Base-by-base conservation (phyloP, 768 basidiomycete genomes). In the Leccinum sublutescens region DNA sequence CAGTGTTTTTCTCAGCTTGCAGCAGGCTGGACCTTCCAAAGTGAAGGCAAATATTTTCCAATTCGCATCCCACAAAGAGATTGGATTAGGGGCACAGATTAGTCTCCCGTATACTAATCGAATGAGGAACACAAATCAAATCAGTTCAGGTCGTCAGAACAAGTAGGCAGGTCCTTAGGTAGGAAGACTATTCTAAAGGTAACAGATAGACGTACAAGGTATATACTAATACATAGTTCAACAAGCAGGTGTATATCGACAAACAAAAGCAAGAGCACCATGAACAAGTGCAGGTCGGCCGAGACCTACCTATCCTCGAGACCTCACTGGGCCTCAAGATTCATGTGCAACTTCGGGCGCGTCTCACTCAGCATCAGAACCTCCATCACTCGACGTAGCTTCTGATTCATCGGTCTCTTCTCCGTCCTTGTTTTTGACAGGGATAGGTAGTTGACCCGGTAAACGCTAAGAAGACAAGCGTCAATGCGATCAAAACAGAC, bases 361-460 rank as follows among this genome's bases (percentile, higher is more conserved):
- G 38, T 52, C 19, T 51, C 38, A 60, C 11, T 65, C 56, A 5
- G 36, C 54, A 10, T 62, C 64, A 7, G 61, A 33, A 2, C 56
- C 63, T 15, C 11, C 52, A 11, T 38, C 53, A 31, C 31, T 50
- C 15, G 3, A 25, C 4, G 17, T 9, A 17, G 4, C 1, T 34
- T 54, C 36, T 21, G 0, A n/a, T 9, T 62, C 64, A 33, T 58
- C 56, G 0, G 8, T 25, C 8, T 62, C 63, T 7, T 60, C 63
- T 15, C 50, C 63, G 10, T 52, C 59, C n/a, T 29, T 34, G n/a
- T 6, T n/a, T 49, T 64, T 74, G 55, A 73, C 64, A 48, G 64
- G 50, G 9, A 73, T 69, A 25, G 62, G 56, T 3, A 59, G 50
- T 38, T 73, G 72, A 48, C 27, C 64, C 12, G 66, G 54, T 43